Conservation (phyloP, 345 rosid genomes). For the Rhodamnia argentea region DNA sequence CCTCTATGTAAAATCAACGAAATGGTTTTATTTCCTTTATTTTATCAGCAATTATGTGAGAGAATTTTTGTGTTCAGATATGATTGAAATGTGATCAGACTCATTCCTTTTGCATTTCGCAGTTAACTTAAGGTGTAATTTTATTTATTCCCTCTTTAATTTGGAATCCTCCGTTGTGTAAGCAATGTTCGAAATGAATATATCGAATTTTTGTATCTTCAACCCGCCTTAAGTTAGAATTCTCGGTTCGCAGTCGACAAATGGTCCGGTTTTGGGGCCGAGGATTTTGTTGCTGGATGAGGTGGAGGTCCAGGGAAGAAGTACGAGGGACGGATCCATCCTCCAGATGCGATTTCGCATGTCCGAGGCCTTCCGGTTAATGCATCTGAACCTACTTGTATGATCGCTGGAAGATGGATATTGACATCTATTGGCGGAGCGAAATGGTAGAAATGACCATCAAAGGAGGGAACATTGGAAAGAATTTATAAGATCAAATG, state of each 20-base stretch:
- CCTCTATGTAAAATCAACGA: background rate
- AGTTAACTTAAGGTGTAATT: background rate
- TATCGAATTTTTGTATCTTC: background rate
- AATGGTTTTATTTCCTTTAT: background rate
- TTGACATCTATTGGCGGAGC: background rate
- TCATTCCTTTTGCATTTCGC: background rate
- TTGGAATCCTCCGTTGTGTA: background rate
- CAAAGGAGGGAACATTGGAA: background rate
- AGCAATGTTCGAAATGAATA: background rate
- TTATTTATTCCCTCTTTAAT: background rate
- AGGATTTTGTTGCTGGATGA: background rate
- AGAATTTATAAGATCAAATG: background rate
- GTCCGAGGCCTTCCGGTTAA: background rate
- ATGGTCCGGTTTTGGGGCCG: background rate
- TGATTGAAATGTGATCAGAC: background rate
- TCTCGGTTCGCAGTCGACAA: background rate
- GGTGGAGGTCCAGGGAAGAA: background rate
- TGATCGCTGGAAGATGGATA: background rate
- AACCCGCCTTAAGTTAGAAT: background rate
- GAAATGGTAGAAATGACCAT: background rate
- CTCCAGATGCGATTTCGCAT: background rate
- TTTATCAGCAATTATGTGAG: background rate
- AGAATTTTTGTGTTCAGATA: background rate
- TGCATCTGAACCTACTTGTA: background rate
- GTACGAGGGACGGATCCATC: background rate